These are phyloP conservation scores for Yarrowia yakushimensis DNA, from an alignment of 805 yeast genomes.

Conservation along the genomic window DNA sequence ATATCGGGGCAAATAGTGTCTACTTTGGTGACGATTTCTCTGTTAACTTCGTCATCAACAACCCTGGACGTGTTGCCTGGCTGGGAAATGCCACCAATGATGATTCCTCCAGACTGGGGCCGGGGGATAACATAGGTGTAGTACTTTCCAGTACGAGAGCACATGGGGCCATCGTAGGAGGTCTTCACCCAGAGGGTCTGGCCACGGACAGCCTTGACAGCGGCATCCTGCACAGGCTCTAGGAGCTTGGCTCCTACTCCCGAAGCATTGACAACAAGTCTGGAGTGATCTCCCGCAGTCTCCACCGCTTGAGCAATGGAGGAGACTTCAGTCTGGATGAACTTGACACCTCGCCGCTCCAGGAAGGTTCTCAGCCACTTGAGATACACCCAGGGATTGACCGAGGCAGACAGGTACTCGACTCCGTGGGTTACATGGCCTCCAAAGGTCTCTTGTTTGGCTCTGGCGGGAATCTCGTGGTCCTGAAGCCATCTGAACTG, in stretches of 20 bases:
- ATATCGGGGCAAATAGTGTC: not conserved
- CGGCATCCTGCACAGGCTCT: constrained; percentile 25
- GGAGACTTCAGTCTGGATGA: constrained; percentile 25
- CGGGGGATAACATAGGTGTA: constrained; percentile 31
- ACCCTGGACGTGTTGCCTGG: constrained; percentile 26
- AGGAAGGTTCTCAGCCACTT: constrained; percentile 28
- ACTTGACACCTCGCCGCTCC: constrained; percentile 28
- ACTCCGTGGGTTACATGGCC: constrained; percentile 30
- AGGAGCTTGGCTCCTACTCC: constrained; percentile 29
- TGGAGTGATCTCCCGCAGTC: not conserved
- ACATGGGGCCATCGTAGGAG: constrained; percentile 28
- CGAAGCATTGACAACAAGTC: constrained; percentile 28
- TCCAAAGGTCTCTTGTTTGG: constrained; percentile 7
- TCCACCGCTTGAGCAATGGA: constrained; percentile 10
- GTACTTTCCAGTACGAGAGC: constrained; percentile 27
- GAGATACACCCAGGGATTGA: constrained; percentile 30
- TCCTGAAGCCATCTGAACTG: constrained; percentile 26
- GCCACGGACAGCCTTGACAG: constrained; percentile 29
- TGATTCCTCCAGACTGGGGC: constrained; percentile 29
- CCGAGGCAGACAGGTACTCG: constrained; percentile 28
- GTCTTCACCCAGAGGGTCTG: constrained; percentile 31
- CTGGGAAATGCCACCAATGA: constrained; percentile 30
- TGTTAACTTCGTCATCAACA: constrained; percentile 22
- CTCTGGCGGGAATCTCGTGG: constrained; percentile 24
- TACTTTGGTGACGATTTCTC: constrained; percentile 27